Percentiles rank a stretch among this genome's conserved stretches.
These are phyloP conservation scores for Neonectria punicea DNA, from an alignment of 2,329 filamentous ascomycete species.

Conservation along the genomic window DNA sequence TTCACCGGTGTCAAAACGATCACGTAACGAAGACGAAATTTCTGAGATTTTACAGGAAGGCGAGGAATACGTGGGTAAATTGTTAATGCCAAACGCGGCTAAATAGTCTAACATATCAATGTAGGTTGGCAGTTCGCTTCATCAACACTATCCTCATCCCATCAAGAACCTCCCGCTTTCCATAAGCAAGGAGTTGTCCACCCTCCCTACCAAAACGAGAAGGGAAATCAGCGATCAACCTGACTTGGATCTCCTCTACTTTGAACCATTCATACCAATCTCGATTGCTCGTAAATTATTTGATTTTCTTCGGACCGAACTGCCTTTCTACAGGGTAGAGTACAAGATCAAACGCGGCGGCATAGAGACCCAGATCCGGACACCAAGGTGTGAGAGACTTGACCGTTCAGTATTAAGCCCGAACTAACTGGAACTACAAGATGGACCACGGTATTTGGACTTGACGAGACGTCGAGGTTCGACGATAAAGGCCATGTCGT, in stretches of 20 bases:
- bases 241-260: slow-evolving; percentile 79
- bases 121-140: slow-evolving; percentile 49
- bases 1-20: slow-evolving; percentile 42
- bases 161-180: slow-evolving; percentile 56
- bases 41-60: neutral
- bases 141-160: slow-evolving; percentile 61
- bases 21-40: slow-evolving; percentile 24
- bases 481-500: slow-evolving; percentile 53
- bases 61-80: too few relatives aligned
- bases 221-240: slow-evolving; percentile 72
- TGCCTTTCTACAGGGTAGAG: slow-evolving; percentile 81
- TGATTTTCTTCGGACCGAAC: slow-evolving; percentile 73
- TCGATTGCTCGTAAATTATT: slow-evolving; percentile 70
- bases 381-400: slow-evolving; percentile 53
- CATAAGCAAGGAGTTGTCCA: slow-evolving; percentile 52
- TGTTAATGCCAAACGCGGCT: neutral
- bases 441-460: slow-evolving; percentile 66
- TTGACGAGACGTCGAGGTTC: slow-evolving; percentile 73
- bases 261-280: slow-evolving; percentile 75
- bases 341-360: slow-evolving; percentile 77
- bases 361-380: slow-evolving; percentile 69
- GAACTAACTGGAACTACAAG: slow-evolving; percentile 32
- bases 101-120: slow-evolving; percentile 1
- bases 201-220: slow-evolving; percentile 63
- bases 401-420: accelerated